Evolutionary conservation across 2,329 filamentous ascomycete species (phyloP), one percentile per base, ranked within the genome.

Genomic region (Apiospora pterosperma): DNA sequence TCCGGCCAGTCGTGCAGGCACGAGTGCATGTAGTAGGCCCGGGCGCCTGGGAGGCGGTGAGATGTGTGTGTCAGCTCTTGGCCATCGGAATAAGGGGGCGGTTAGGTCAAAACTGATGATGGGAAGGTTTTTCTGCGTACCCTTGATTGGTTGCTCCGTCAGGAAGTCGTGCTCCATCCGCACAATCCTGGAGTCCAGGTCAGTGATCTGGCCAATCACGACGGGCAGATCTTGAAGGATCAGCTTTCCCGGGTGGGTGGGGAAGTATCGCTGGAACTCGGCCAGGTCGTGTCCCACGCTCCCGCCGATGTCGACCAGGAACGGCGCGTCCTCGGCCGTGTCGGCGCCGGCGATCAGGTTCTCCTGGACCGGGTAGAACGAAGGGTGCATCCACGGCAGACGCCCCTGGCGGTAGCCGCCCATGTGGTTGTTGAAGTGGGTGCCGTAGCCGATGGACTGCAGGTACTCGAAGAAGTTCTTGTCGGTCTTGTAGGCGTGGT

Each of bases 1-100:
- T 81, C 76, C 0, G 75, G 71, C 77, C 76, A 81, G 64, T 81
- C 78, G 42, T 81, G 79, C 10, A 81, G 71, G 16, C 80, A 69
- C 1, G 67, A 70, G 39, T 74, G 69, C 11, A 76, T 67, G 64
- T 72, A 77, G 62, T 78, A 78, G 4, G 71, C 71, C 3, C 73
- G 72, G 31, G 73, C 75, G 2, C 71, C 48, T 55, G 7, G 8
- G 10, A 38, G 11, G 16, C 12, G 5, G 5, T 8, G 4, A 21
- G 10, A 25, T 44, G 11, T 19, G 19, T 16, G 16, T 41, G 42
- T 48, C 42, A 48, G 42, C 42, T 48, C 23, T n/a, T n/a, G n/a
- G n/a, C n/a, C n/a, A n/a, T n/a, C 1, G 19, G 8, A 23, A 14
- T 14, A 25, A 7, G 4, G 6, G 25, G 25, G 48, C n/a, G 25